Conservation (phyloP, 2,329 filamentous ascomycete genomes). For the Colletotrichum navitas region DNA sequence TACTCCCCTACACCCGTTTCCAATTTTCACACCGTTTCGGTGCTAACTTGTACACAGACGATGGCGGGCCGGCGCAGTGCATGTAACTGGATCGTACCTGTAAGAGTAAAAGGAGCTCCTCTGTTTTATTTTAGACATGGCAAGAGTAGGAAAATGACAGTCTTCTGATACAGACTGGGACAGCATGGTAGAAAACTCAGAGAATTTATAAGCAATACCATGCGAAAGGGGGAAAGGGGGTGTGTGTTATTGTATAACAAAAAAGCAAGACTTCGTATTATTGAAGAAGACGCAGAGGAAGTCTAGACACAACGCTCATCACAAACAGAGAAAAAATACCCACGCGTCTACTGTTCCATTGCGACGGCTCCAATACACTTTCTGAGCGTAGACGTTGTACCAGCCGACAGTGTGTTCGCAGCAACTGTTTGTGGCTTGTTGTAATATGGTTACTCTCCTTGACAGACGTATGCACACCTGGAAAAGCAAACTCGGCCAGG, state of each 20-base stretch:
- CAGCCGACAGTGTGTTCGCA: background rate
- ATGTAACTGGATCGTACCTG: conserved; percentile 24
- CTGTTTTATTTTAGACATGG: conserved; percentile 2
- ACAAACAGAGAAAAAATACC: background rate
- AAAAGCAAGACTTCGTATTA: background rate
- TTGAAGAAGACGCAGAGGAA: background rate
- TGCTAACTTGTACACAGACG: conserved; percentile 20
- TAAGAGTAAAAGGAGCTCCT: conserved; percentile 16
- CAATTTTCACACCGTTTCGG: background rate
- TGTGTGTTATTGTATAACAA: background rate
- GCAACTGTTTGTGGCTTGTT: background rate
- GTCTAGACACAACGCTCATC: background rate
- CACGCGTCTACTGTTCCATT: background rate
- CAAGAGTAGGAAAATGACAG: background rate
- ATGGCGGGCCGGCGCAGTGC: conserved; percentile 36
- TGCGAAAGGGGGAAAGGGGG: background rate
- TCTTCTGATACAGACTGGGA: background rate
- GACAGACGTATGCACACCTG: too few species aligned
- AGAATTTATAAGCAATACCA: background rate
- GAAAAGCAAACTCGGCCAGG: too few species aligned
- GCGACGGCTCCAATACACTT: background rate
- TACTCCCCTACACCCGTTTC: background rate
- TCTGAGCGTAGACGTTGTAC: background rate
- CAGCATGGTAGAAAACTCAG: background rate
- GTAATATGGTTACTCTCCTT: background rate